A percentile compares a stretch with the other conserved stretches of the same genome.
These are phyloP conservation scores for Chlorella ohadii DNA, from an alignment of 139 green algal species.

Conservation along the genomic window DNA sequence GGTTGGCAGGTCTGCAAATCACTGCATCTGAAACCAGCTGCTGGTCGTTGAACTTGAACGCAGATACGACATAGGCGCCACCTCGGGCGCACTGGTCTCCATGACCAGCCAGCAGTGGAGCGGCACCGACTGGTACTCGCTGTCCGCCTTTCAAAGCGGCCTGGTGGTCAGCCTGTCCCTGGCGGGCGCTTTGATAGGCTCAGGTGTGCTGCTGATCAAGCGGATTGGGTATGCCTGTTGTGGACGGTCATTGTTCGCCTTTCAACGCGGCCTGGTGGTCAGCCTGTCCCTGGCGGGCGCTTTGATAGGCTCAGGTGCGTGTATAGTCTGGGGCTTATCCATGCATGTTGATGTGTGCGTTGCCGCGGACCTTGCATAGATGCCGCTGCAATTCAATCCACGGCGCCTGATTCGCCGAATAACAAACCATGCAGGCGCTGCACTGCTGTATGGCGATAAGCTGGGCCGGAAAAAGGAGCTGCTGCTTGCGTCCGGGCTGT, in stretches of 20 bases:
- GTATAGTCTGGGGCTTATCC: too few relatives aligned
- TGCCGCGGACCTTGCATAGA: too few relatives aligned
- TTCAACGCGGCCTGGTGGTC: slow-evolving; percentile 80
- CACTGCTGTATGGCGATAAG: slow-evolving; percentile 77
- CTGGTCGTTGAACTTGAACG: too few relatives aligned
- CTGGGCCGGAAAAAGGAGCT: slow-evolving; percentile 85
- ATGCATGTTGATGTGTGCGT: too few relatives aligned
- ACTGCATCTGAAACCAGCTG: too few relatives aligned
- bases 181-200: slow-evolving; percentile 83
- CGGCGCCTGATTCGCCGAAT: too few relatives aligned
- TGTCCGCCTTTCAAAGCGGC: slow-evolving; percentile 68
- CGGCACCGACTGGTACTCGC: slow-evolving; percentile 74
- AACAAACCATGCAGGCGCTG: slow-evolving; percentile 8
- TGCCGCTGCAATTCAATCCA: too few relatives aligned
- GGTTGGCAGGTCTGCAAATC: too few relatives aligned
- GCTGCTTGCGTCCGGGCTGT: slow-evolving; percentile 75
- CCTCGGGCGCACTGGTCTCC: slow-evolving; percentile 79
- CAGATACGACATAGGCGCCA: slow-evolving; percentile 89
- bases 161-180: slow-evolving; percentile 82
- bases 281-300: slow-evolving; percentile 80
- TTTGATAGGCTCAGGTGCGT: slow-evolving; percentile 48
- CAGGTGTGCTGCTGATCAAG: slow-evolving; percentile 10
- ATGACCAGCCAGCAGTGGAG: slow-evolving; percentile 60
- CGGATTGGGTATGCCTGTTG: background rate
- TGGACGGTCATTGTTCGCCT: slow-evolving; percentile 51